Evolutionary conservation across 2,329 filamentous ascomycete species (phyloP), one percentile per base, ranked within the genome.

Genomic region (Alternaria alternata): DNA sequence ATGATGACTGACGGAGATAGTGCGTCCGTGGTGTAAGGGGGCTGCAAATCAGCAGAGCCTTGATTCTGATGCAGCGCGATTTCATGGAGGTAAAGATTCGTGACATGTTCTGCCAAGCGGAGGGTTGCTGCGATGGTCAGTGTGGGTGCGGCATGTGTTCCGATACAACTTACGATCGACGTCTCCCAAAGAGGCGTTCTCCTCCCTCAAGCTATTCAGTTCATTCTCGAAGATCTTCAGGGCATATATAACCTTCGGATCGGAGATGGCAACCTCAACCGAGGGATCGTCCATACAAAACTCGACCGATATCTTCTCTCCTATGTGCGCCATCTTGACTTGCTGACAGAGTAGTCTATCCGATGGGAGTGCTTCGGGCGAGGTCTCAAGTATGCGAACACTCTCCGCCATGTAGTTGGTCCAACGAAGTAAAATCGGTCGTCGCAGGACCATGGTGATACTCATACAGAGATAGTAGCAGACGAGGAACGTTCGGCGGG

Each of bases 391-490:
- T 9, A 87, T 82, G 9, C 86, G 82, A 34, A 89, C 74, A 65
- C 85, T 88, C 67, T 89, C 86, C 47, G 87, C 85, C 81, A 88
- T 88, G 71, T 89, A 89, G 30, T 86, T 82, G 26, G 83, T 85
- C 86, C 87, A 89, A 16, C 86, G 84, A 18, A 88, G 78, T 3
- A 89, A 79, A 39, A 88, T 85, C 0, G 85, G 83, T 14, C 87
- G 82, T 41, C 87, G 81, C 38, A 89, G 77, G 9, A 87, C 83
- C 81, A 87, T 86, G 16, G 86, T 82, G 9, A 84, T 84, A 67
- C 86, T 88, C 63, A 69, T 85, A 54, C 83, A 85, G 60, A 88
- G 75, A 66, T 87, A 87, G 75, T 89, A 89, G 74, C 86, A 88
- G 1, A 83, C 84, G 39, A 89, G 74, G 82, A 87, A 89, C 1